phyloP scores from a whole-genome alignment of 2,329 filamentous ascomycete genomes.

The Claviceps digitariae region DNA sequence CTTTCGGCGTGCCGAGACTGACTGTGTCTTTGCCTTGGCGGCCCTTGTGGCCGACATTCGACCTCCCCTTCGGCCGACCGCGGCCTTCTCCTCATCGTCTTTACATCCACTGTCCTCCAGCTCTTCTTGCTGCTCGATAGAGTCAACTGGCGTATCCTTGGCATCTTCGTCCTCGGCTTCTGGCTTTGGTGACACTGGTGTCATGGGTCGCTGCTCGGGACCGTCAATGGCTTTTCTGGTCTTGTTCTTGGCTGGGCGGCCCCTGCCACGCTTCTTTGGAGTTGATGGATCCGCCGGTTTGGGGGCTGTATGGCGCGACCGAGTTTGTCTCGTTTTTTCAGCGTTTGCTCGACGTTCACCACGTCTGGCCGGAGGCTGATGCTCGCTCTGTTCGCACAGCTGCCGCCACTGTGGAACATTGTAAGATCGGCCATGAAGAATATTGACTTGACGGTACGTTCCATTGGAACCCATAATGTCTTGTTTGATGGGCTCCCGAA shows the following conservation, averaged over 20 bases:
- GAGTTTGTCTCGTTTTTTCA: constrained; percentile 34
- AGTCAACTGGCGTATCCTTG: constrained; percentile 26
- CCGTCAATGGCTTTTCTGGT: constrained; percentile 24
- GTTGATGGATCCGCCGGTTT: constrained; percentile 19
- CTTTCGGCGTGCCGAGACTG: constrained; percentile 75
- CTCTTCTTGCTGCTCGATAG: constrained; percentile 31
- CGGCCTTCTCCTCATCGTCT: constrained; percentile 29
- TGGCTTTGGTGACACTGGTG: constrained; percentile 40
- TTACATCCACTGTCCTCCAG: constrained; percentile 24
- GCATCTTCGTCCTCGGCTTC: constrained; percentile 19
- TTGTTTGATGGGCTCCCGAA: constrained; percentile 95
- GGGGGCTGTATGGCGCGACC: constrained; percentile 23
- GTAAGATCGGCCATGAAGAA: constrained; percentile 90
- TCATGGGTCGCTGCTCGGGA: constrained; percentile 42
- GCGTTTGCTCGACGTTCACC: constrained; percentile 62
- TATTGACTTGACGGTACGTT: constrained; percentile 92
- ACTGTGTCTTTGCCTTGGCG: constrained; percentile 50
- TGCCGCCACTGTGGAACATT: constrained; percentile 94
- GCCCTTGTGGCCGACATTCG: constrained; percentile 37
- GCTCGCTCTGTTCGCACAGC: constrained; percentile 85
- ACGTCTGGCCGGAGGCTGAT: constrained; percentile 84
- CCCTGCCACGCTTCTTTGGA: constrained; percentile 27
- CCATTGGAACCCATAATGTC: constrained; percentile 95
- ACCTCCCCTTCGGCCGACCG: constrained; percentile 16
- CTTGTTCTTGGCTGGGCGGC: constrained; percentile 24